Evolutionary conservation across 2,329 filamentous ascomycete species (phyloP), one percentile per base, ranked within the genome.

Genomic region (Trichoderma atrobrunneum): DNA sequence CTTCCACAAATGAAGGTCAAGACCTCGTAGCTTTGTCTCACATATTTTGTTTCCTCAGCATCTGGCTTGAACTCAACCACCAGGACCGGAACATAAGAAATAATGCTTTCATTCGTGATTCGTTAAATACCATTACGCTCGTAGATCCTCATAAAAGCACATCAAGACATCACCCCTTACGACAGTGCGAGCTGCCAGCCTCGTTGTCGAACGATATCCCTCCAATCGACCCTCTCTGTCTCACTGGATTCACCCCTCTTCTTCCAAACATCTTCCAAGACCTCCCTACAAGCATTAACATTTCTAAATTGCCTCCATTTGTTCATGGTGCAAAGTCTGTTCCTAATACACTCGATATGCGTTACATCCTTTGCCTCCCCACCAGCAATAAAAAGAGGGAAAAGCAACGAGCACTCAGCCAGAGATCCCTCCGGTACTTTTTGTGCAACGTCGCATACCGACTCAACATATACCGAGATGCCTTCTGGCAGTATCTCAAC

Each of bases 151-250:
- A 32, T 60, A 21, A 14, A 34, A 32, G 56, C 18, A 60, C 5
- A 60, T 59, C 18, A 21, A n/a, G 18, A 21, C 18, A 8, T 21
- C 5, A 11, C 7, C 16, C n/a, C 5, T 43, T 59, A 67, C 5
- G 64, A 67, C 32, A 67, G 34, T 7, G 64, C 64, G 11, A 67
- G 64, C 34, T 67, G 32, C 64, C 64, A 67, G 7, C 51, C 32
- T 4, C 64, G 32, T 43, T 30, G 34, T 26, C 51, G 34, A 26
- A 67, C 51, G 18, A 67, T 12, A 43, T 67, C 64, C 51, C 51
- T 59, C 64, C 64, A 67, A 24, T 57, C 54, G 5, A 67, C 16
- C 26, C 16, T 59, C 18, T 67, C 51, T 3, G 32, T 14, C 11
- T 21, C 32, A 4, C 7, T 4, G 6, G 18, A 18, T 28, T 32